Base-by-base conservation (phyloP, 352 stramenopile species). In the Phytophthora agathidicida region DNA sequence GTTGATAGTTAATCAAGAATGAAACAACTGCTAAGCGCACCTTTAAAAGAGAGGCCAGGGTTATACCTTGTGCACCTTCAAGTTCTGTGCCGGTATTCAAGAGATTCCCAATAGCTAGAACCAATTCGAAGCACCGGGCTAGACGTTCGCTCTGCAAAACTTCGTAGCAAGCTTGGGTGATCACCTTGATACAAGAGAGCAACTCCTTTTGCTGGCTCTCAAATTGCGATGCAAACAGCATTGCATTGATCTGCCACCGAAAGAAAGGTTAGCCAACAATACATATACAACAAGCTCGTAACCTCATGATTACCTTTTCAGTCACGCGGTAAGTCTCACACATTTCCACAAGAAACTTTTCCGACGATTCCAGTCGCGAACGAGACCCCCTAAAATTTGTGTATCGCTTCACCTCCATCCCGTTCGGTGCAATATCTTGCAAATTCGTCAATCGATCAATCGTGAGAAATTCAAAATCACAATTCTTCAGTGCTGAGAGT, bases 271-370 rank as follows among this genome's bases (percentile, higher is more conserved):
- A 56, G n/a, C 20, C 7, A 45, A 3, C 5, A 50, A 17, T 36
- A 44, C 1, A 24, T 23, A 14, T 22, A 42, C 10, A 22, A n/a
- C 3, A 41, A 42, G 6, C 4, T 10, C 50, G n/a, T 5, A 5
- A 43, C 17, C n/a, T 49, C 19, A 22, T 2, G 26, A 32, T 41
- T 65, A 91, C 82, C 75, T 91, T 92, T 51, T 92, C 79, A 1
- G 75, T 85, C 27, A 92, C 78, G 3, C 82, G 77, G 6, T 73
- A 60, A 44, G 90, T 86, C 19, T 77, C 68, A 27, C 73, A 89
- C 72, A 94, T 92, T 11, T 89, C 65, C 13, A 94, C 79, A 17
- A 91, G 41, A 16, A 94, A 92, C 2, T 64, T 64, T 60, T 94
- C 85, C 0, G 85, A 59, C 6, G 65, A 50, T 26, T 90, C 85